Base-by-base conservation (phyloP, 345 rosid genomes). In the Syzygium grande region DNA sequence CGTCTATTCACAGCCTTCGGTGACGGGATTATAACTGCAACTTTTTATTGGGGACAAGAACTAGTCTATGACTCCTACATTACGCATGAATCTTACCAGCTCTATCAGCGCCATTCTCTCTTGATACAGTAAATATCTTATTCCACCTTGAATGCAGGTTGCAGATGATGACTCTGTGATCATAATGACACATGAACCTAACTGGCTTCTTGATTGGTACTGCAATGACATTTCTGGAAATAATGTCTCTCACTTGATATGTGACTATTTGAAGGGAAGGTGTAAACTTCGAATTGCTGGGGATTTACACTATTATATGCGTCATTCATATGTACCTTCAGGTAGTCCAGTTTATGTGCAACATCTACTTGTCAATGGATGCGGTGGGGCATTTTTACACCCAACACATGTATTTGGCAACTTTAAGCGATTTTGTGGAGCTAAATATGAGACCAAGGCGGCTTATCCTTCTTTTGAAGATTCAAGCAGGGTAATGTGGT, bases 171-270 rank as follows among this genome's bases (percentile, higher is more conserved):
- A 98, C 90, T 93, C 93, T 25, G 98, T 98, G 90, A 94, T 98
- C 90, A 87, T 98, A 86, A 93, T 98, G 90, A 96, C 99, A 2
- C 99, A 98, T 89, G 99, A 98, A 93, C 99, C 99, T 52, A 94
- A 90, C 88, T 98, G 99, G 99, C 98, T 98, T 92, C 96, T 96
- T 89, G 99, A 98, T 94, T 98, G 98, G 95, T 96, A 98, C 89
- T 94, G 98, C 97, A 92, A 93, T 87, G 90, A 89, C 29, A 91
- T 91, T 84, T 93, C 99, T 80, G 99, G 98, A 85, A 94, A 93
- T 90, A 98, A 98, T 90, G 95, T 98, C 90, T 90, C 93, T 52
- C 96, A 98, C 90, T 92, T 98, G 91, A 93, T 96, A 90, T 87
- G 94, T 89, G 98, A 95, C 88, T 93, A 92, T 91, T 92, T 98